phyloP scores from a whole-genome alignment of 1,284 basidiomycete genomes.

The Ceratobasidium sp. region DNA sequence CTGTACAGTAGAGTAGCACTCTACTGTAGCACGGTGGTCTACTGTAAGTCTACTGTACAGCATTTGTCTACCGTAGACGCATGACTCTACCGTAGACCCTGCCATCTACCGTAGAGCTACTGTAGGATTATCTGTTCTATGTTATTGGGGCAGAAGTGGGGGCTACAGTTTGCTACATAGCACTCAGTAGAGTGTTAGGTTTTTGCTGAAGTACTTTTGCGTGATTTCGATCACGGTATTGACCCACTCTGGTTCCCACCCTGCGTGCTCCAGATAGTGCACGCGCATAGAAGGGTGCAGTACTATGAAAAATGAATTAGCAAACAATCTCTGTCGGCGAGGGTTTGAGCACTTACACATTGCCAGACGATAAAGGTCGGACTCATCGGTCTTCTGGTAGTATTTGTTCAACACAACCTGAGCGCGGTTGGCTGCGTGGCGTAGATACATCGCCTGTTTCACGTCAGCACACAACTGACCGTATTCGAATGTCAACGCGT shows the following conservation, averaged over 20 bases:
- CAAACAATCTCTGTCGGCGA: neutral
- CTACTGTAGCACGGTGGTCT: too few species aligned
- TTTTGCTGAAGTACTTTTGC: too few species aligned
- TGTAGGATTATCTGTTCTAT: too few species aligned
- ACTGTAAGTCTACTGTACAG: too few species aligned
- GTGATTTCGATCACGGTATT: neutral
- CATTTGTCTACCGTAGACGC: too few species aligned
- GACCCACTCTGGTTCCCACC: constrained; percentile 1
- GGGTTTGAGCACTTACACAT: neutral
- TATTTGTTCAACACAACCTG: neutral
- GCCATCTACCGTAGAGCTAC: too few species aligned
- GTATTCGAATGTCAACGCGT: neutral
- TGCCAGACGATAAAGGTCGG: neutral
- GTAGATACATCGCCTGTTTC: neutral
- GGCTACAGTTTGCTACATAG: too few species aligned
- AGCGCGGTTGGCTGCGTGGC: neutral
- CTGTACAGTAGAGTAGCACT: too few species aligned
- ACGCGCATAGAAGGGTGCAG: neutral
- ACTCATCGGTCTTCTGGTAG: neutral
- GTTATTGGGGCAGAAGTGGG: too few species aligned
- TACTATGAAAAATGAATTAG: neutral
- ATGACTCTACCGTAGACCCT: too few species aligned
- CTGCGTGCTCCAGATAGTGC: neutral
- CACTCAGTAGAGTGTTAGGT: too few species aligned
- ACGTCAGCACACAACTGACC: neutral